phyloP scores from a whole-genome alignment of 441 rosid species.

The Populus hybrid region DNA sequence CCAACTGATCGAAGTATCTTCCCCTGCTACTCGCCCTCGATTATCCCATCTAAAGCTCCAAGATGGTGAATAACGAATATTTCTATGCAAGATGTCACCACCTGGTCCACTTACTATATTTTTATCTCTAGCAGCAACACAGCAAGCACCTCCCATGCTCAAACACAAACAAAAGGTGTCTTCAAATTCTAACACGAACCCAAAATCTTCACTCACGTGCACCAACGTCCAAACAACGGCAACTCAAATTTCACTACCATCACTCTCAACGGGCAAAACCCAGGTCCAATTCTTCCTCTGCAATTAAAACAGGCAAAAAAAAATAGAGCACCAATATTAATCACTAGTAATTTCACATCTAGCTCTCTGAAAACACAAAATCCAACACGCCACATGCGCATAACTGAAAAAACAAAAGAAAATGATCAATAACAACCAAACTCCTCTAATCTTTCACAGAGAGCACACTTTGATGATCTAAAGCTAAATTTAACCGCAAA shows the following conservation, averaged over 20 bases:
- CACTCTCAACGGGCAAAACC: conserved; percentile 1
- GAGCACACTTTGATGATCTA: background rate
- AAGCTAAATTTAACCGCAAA: background rate
- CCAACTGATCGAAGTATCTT: conserved; percentile 78
- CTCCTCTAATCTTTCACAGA: background rate
- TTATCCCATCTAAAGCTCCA: conserved; percentile 98
- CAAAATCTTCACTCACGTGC: conserved; percentile 29
- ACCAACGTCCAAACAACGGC: conserved; percentile 13
- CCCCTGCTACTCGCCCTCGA: conserved; percentile 95
- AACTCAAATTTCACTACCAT: background rate
- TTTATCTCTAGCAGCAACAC: conserved; percentile 92
- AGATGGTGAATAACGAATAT: conserved; percentile 71
- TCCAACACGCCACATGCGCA: background rate
- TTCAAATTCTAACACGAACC: conserved; percentile 16
- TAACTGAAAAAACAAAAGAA: background rate
- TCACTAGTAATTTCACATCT: background rate
- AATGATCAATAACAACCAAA: background rate
- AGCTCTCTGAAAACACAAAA: background rate
- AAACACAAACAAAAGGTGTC: conserved; percentile 23
- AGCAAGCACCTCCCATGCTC: conserved; percentile 92
- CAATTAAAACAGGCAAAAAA: conserved; percentile 12
- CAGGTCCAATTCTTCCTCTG: conserved; percentile 15
- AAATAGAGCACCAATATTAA: background rate
- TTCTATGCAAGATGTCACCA: conserved; percentile 59
- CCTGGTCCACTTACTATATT: conserved; percentile 63